Evolutionary conservation across 768 basidiomycete species (phyloP).

Genomic region (Gymnopilus junonius): DNA sequence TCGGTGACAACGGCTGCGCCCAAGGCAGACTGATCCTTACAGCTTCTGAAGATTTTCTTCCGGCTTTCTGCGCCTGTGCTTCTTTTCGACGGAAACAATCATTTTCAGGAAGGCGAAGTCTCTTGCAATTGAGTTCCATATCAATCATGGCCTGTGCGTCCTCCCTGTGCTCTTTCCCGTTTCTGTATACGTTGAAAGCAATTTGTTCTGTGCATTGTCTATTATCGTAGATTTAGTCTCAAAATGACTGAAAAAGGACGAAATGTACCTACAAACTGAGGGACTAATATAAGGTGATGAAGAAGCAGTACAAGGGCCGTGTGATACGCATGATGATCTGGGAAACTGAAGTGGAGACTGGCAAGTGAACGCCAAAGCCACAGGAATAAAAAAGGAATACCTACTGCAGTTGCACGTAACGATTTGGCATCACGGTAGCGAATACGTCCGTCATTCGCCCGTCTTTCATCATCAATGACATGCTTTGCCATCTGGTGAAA

Average conservation of each 20-base stretch:
- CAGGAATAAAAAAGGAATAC: not conserved
- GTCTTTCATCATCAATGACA: not conserved
- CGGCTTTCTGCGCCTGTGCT: not conserved
- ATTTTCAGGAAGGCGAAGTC: not conserved
- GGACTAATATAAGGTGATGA: not conserved
- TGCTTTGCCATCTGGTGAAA: not conserved
- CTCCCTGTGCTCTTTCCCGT: not conserved
- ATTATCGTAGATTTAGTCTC: not conserved
- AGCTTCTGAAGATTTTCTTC: not conserved
- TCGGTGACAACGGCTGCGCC: not conserved
- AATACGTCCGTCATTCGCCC: not conserved
- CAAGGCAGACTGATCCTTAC: not conserved
- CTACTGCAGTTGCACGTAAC: not conserved
- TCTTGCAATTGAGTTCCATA: not conserved
- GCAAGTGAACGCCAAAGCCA: not conserved
- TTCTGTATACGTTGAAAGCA: not conserved
- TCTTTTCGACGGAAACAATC: constrained; percentile 8
- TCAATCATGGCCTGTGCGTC: not conserved
- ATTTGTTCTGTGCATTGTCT: not conserved
- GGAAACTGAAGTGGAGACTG: not conserved
- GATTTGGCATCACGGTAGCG: not conserved
- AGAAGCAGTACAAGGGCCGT: not conserved
- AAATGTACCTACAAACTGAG: not conserved
- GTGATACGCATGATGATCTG: not conserved
- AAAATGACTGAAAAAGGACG: not conserved